Evolutionary conservation across 768 basidiomycete species (phyloP), one percentile per base, ranked within the genome.

Genomic region (Cytidiella melzeri): DNA sequence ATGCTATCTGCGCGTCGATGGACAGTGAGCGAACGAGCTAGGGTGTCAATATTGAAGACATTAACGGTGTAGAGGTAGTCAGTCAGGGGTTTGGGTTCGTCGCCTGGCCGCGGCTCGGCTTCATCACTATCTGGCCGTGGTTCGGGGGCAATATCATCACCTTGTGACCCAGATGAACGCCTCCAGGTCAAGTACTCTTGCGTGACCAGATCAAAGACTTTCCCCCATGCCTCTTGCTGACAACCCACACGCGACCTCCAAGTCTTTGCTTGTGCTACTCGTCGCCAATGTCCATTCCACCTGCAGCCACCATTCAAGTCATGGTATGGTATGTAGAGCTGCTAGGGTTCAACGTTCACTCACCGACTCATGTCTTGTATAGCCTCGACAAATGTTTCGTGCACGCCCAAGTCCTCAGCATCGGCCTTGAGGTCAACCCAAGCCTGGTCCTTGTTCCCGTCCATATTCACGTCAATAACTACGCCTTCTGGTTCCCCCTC

Each of bases 21-120:
- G 21, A 54, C 26, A 9, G 52, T 49, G n/a, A 28, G 25, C n/a
- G 27, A 12, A 4, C 18, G 38, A 15, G 21, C 47, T 15, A 24
- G 25, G 3, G 23, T 42, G 18, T 25, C 40, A 3, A 48, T 41
- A 39, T 40, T 19, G 30, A 19, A 48, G 5, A 48, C 39, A 11
- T 24, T 5, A 6, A 41, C 47, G 6, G 47, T 48, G 25, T 48
- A 48, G 5, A 34, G n/a, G n/a, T n/a, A n/a, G n/a, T n/a, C n/a
- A n/a, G n/a, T n/a, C n/a, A n/a, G n/a, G n/a, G n/a, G n/a, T n/a
- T n/a, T n/a, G n/a, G n/a, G n/a, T n/a, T n/a, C n/a, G n/a, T n/a
- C 30, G 15, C 15, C 9, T 34, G 30, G 7, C 15, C 30, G 9
- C 30, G 30, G 30, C 30, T n/a, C n/a, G n/a, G 30, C 9, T 34